Base-by-base conservation (phyloP, 1,139 yeast species). In the Diutina siamensis region DNA sequence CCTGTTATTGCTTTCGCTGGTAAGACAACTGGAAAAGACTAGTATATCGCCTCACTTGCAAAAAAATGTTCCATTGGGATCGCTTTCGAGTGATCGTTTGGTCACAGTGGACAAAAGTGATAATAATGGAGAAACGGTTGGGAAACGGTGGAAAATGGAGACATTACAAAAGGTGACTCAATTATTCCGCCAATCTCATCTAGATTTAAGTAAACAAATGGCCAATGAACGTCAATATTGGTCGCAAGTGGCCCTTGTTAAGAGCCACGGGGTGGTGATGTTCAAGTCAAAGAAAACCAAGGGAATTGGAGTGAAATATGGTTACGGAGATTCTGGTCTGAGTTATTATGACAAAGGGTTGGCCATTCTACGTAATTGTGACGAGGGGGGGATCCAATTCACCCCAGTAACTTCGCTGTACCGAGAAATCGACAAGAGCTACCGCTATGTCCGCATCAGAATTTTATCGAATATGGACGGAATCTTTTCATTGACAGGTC, bases 291-390 rank as follows among this genome's bases (percentile, higher is more conserved):
- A 80, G 34, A 78, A 78, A 35, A 63, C 72, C 51, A 45, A 67
- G 46, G 68, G 73, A 18, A 68, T 89, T 40, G 94, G 89, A 1
- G 83, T 89, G 34, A 86, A 85, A 55, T 89, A 84, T 57, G 97
- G 97, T 0, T 92, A 78, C 61, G 92, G 84, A 9, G 97, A 88
- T 59, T 80, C 95, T 0, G 98, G 97, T 0, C 85, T 95, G 1
- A 75, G 71, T 33, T 85, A 76, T 55, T 69, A 60, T 51, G 94
- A 86, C 53, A 74, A 76, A 51, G 97, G 97, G 1, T 64, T 81
- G 41, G 96, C 95, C 0, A 61, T 82, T 1, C 64, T 87, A 48
- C 64, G 78, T 51, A 64, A 67, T 48, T 63, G 65, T 48, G 56
- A 55, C 17, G 50, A 48, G 1, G 74, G 74, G 0, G 64, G 58